These are phyloP conservation scores for Apophysomyces variabilis DNA, from an alignment of 371 early-diverging fungal species.

Conservation along the genomic window DNA sequence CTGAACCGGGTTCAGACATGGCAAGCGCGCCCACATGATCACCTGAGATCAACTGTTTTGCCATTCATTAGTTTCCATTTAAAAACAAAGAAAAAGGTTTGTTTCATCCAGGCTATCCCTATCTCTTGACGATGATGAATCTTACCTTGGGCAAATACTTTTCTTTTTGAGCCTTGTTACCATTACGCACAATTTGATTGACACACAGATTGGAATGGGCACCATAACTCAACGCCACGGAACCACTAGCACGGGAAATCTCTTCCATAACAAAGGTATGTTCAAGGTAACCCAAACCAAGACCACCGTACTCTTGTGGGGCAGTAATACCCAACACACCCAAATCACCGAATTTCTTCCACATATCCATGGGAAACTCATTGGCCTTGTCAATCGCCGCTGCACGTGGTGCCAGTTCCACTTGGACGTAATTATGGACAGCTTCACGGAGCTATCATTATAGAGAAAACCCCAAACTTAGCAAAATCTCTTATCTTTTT, in stretches of 20 bases:
- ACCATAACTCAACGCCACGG: conserved; percentile 94
- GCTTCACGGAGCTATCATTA: conserved; percentile 63
- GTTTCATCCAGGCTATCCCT: neutral
- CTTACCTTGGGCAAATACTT: conserved; percentile 86
- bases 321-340: conserved; percentile 94
- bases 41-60: conserved; percentile 75
- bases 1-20: conserved; percentile 93
- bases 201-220: conserved; percentile 98
- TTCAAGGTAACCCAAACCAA: conserved; percentile 90
- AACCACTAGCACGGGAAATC: conserved; percentile 87
- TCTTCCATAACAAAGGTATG: conserved; percentile 96
- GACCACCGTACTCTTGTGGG: conserved; percentile 86
- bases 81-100: neutral
- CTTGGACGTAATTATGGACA: conserved; percentile 79
- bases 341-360: conserved; percentile 96
- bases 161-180: conserved; percentile 85
- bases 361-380: conserved; percentile 94
- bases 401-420: conserved; percentile 88
- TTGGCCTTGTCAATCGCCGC: conserved; percentile 84
- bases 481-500: neutral
- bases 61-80: too few relatives aligned
- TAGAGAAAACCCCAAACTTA: too few relatives aligned
- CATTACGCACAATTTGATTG: conserved; percentile 95
- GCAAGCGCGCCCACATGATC: conserved; percentile 95
- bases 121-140: too few relatives aligned